Percentiles rank a stretch among this genome's conserved stretches.
phyloP scores from a whole-genome alignment of 371 early-diverging fungal species.

The Haplosporangium sp. region DNA sequence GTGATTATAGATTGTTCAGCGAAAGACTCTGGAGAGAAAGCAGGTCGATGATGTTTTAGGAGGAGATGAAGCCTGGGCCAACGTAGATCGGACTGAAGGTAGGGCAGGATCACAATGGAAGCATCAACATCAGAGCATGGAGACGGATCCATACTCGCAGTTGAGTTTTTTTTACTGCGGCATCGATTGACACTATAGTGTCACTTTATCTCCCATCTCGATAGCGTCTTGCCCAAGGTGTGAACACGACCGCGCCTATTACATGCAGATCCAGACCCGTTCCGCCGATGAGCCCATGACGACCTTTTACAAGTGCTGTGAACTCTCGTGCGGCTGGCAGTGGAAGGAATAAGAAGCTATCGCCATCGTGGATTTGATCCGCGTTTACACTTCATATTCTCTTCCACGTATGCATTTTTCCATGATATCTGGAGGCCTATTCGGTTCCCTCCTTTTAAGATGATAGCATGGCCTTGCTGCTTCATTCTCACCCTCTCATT shows the following conservation, averaged over 20 bases:
- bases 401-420: neutral
- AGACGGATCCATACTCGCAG: too few species aligned
- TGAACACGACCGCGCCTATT: constrained; percentile 89
- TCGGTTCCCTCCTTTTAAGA: too few species aligned
- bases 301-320: constrained; percentile 88
- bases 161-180: neutral
- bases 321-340: constrained; percentile 74
- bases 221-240: constrained; percentile 88
- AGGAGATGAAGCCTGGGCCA: constrained; percentile 92
- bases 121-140: neutral
- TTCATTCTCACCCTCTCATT: neutral
- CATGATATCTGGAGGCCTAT: neutral
- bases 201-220: neutral
- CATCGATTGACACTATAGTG: neutral
- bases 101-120: neutral
- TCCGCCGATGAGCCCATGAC: constrained; percentile 97
- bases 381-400: neutral
- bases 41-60: constrained; percentile 95
- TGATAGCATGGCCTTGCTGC: too few species aligned
- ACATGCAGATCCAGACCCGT: constrained; percentile 94
- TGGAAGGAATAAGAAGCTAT: constrained; percentile 69
- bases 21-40: constrained; percentile 80
- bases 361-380: neutral
- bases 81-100: constrained; percentile 92
- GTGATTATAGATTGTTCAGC: constrained; percentile 58